A percentile compares a stretch with the other conserved stretches of the same genome.
Evolutionary conservation across 257 asterid species (phyloP).

Genomic region (Henckelia pumila): DNA sequence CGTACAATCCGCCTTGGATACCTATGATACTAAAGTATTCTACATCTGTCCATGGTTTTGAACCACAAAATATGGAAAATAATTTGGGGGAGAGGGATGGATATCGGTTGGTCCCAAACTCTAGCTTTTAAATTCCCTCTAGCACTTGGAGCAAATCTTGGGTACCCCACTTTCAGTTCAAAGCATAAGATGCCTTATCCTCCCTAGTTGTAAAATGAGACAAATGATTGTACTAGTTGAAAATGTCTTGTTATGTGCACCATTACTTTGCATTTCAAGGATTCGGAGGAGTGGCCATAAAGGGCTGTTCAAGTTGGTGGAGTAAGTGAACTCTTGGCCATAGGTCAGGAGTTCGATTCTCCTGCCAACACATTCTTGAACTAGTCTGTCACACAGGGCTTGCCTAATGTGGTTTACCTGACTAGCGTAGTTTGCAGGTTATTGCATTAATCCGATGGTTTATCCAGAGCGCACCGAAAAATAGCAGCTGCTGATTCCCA

Average conservation of each 20-base stretch:
- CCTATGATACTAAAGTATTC: neutral
- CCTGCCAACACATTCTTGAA: too few species aligned
- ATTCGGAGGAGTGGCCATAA: neutral
- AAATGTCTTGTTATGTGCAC: neutral
- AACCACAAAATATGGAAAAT: neutral
- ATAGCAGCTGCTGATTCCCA: too few species aligned
- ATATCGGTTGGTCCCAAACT: too few species aligned
- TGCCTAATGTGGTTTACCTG: too few species aligned
- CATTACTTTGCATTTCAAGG: neutral
- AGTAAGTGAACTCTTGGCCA: too few species aligned
- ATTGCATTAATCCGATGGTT: too few species aligned
- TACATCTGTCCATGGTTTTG: neutral
- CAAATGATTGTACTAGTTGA: neutral
- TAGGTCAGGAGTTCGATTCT: too few species aligned
- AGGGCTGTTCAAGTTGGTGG: too few species aligned
- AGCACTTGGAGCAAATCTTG: conserved; percentile 8
- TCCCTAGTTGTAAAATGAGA: neutral
- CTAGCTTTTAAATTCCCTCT: neutral
- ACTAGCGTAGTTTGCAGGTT: too few species aligned
- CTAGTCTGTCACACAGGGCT: too few species aligned
- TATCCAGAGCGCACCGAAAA: too few species aligned
- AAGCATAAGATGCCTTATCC: conserved; percentile 8
- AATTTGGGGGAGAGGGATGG: too few species aligned
- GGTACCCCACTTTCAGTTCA: conserved; percentile 14
- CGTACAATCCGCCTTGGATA: neutral